Percentiles rank a stretch among this genome's conserved stretches.
Conservation (phyloP, 2,329 filamentous ascomycete species). For the Cercospora janseana region DNA sequence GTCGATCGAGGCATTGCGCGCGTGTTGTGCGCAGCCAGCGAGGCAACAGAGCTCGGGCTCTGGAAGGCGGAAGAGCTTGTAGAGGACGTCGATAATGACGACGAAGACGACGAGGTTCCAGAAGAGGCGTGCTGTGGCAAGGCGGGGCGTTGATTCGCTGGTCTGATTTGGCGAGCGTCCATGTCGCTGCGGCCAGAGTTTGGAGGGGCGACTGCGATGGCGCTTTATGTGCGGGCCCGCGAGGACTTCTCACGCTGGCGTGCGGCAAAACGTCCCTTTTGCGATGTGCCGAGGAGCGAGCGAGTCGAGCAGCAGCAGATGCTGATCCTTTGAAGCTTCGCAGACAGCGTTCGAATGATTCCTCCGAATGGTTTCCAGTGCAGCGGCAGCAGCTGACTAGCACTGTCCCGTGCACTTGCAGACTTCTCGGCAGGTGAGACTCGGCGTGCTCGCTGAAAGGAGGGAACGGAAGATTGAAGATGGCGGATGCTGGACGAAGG, state of each 20-base stretch:
- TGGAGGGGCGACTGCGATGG: neutral
- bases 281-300: too few species aligned
- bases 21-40: conserved; percentile 34
- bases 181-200: conserved; percentile 10
- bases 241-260: conserved; percentile 1
- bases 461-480: too few species aligned
- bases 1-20: conserved; percentile 31
- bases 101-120: too few species aligned
- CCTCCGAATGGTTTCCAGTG: neutral
- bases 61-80: conserved; percentile 39
- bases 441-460: too few species aligned
- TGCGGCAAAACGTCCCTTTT: too few species aligned
- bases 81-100: too few species aligned
- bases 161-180: conserved; percentile 33
- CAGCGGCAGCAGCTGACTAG: neutral
- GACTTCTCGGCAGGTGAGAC: too few species aligned
- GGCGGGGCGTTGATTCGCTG: conserved; percentile 35
- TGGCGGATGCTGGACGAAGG: too few species aligned
- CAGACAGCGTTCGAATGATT: conserved; percentile 1
- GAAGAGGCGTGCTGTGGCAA: conserved; percentile 35
- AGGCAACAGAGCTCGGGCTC: conserved; percentile 46
- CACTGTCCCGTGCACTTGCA: neutral
- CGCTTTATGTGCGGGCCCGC: too few species aligned
- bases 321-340: conserved; percentile 1
- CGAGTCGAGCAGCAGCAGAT: neutral